phyloP scores from a whole-genome alignment of 164 flowering plant species.

The Aristolochia californica region DNA sequence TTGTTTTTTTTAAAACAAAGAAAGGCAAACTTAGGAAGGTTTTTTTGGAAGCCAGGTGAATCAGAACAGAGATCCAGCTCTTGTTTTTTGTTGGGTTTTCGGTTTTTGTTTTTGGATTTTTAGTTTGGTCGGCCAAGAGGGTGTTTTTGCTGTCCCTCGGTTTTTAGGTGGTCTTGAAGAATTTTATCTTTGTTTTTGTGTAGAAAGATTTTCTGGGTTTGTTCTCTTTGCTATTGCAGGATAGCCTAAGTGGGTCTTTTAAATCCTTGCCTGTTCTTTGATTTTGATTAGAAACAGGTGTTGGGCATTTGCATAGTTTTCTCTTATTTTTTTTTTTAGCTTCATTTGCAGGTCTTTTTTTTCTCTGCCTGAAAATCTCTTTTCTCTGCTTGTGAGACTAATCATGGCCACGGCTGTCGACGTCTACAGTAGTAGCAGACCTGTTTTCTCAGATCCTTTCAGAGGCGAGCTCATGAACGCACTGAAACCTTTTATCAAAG shows the following conservation, averaged over 20 bases:
- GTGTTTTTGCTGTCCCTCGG: slow-evolving; percentile 51
- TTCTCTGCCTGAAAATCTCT: slow-evolving; percentile 3
- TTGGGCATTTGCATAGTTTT: slow-evolving; percentile 5
- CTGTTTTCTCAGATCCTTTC: slow-evolving; percentile 22
- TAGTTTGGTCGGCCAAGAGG: slow-evolving; percentile 31
- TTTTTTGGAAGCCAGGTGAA: slow-evolving; percentile 42
- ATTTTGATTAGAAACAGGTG: slow-evolving; percentile 43
- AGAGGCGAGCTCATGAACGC: slow-evolving; percentile 85
- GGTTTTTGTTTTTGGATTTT: slow-evolving; percentile 6
- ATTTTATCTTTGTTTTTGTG: slow-evolving; percentile 2
- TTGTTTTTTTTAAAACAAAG: slow-evolving; percentile 11
- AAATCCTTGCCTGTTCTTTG: slow-evolving; percentile 28
- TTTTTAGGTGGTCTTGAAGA: background rate
- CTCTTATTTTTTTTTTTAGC: slow-evolving; percentile 1
- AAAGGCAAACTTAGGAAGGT: slow-evolving; percentile 35
- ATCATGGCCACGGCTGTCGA: slow-evolving; percentile 60
- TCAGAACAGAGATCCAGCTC: slow-evolving; percentile 58
- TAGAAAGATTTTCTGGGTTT: background rate
- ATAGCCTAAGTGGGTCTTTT: slow-evolving; percentile 8
- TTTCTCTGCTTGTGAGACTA: slow-evolving; percentile 5
- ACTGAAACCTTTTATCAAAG: slow-evolving; percentile 83
- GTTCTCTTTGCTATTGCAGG: too few species aligned
- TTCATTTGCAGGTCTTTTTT: too few species aligned
- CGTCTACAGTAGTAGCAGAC: slow-evolving; percentile 30
- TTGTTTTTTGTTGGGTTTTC: slow-evolving; percentile 3